Evolutionary conservation across 345 rosid genomes (phyloP), one percentile per base, ranked within the genome.

Genomic region (Salix brachista): DNA sequence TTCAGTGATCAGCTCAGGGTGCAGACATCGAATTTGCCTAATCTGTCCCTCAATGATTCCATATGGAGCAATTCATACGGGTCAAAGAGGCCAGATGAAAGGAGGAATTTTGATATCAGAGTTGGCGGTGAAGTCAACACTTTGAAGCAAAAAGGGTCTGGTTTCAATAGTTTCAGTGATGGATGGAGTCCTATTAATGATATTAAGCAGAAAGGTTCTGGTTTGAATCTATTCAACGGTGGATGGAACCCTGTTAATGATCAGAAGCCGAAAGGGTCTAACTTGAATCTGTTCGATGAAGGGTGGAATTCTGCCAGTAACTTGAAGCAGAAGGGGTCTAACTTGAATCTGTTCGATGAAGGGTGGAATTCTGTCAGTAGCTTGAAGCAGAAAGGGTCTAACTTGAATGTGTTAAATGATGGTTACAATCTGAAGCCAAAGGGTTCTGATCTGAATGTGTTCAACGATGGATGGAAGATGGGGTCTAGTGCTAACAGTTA

Each of bases 1-100:
- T 96, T 96, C 89, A 92, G 98, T 73, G 99, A 96, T 79, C 97
- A 96, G 77, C 83, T 96, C n/a, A 84, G 99, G 82, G 67, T 86
- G 18, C 97, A 96, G 19, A 75, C 84, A 10, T 82, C 92, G 0
- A 89, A 85, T 85, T 71, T 92, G 36, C 90, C 94, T n/a, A 91
- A 88, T 79, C 87, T 92, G 25, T 92, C 98, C 5, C 88, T 91
- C 62, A 92, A 88, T 72, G 97, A 96, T 64, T 93, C 99, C 2
- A 96, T 96, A 58, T 96, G 99, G 99, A 89, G 96, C 91, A 84
- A 76, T 70, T 77, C 80, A 76, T 79, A 84, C 44, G 86, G 30
- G 16, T 81, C 85, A 18, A 94, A 88, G 80, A 80, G 91, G 81
- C 85, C 90, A 21, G 92, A 87, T 37, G 90, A 94, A 52, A 88